A percentile compares a stretch with the other conserved stretches of the same genome.
phyloP scores from a whole-genome alignment of 148 eudicot species.

The Rhododendron henanense region DNA sequence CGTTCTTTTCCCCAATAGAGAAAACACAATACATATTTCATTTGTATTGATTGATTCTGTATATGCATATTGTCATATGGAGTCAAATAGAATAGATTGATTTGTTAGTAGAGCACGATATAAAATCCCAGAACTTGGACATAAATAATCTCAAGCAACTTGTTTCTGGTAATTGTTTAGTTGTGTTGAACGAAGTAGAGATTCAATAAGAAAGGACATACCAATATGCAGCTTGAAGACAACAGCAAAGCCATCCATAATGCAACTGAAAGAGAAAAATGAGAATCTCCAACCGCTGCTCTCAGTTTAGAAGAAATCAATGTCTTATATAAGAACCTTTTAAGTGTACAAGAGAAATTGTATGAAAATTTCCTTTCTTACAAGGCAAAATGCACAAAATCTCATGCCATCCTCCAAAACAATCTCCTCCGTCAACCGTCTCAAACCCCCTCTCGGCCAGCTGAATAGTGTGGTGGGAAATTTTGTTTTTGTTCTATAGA shows the following conservation, averaged over 20 bases:
- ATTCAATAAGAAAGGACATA: neutral
- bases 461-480: neutral
- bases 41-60: neutral
- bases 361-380: neutral
- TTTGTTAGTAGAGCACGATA: neutral
- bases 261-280: neutral
- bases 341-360: neutral
- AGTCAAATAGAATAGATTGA: neutral
- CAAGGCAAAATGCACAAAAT: constrained; percentile 4
- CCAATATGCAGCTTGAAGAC: neutral
- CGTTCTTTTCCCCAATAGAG: neutral
- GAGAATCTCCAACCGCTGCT: neutral
- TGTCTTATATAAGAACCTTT: neutral
- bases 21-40: neutral
- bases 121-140: neutral
- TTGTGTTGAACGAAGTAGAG: neutral
- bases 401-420: neutral
- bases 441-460: neutral
- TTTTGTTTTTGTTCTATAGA: neutral
- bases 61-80: neutral
- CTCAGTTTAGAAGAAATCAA: neutral
- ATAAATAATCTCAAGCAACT: neutral
- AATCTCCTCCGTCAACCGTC: neutral
- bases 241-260: neutral
- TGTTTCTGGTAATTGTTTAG: neutral